A percentile compares a stretch with the other conserved stretches of the same genome.
Evolutionary conservation across 305 asterid genomes (phyloP).

Genomic region (Euphrasia arctica): DNA sequence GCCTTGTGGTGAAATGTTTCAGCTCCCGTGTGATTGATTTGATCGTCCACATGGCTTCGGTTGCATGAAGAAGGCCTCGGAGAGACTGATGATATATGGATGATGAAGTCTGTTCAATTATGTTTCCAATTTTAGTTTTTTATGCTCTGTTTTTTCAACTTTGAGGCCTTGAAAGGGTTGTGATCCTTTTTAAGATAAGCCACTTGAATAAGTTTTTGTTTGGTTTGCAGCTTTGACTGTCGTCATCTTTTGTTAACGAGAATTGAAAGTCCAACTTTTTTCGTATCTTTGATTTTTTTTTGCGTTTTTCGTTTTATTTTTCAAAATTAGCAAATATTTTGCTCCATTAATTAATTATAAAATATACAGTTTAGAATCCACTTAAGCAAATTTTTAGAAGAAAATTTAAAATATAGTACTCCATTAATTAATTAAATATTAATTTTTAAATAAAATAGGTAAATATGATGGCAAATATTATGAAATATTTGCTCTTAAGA

Average conservation of each 20-base stretch:
- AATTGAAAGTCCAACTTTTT: not conserved
- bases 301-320: no score
- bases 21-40: slow-evolving; percentile 61
- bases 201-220: slow-evolving; percentile 14
- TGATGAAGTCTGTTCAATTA: not conserved
- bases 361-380: no score
- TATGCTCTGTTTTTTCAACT: not conserved
- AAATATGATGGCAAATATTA: no score
- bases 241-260: not conserved
- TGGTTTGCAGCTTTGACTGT: not conserved
- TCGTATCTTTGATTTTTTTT: no score
- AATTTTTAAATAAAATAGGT: no score
- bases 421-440: no score
- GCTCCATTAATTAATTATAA: no score
- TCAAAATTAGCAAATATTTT: no score
- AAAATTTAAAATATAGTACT: no score
- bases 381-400: no score
- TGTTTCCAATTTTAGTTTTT: not conserved
- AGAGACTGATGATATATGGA: not conserved
- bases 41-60: slow-evolving; percentile 55
- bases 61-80: slow-evolving; percentile 35
- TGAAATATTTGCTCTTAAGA: no score
- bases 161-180: not conserved
- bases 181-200: not conserved
- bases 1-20: slow-evolving; percentile 19